phyloP scores from a whole-genome alignment of 1,284 basidiomycete genomes.

The Pholiota adiposa region DNA sequence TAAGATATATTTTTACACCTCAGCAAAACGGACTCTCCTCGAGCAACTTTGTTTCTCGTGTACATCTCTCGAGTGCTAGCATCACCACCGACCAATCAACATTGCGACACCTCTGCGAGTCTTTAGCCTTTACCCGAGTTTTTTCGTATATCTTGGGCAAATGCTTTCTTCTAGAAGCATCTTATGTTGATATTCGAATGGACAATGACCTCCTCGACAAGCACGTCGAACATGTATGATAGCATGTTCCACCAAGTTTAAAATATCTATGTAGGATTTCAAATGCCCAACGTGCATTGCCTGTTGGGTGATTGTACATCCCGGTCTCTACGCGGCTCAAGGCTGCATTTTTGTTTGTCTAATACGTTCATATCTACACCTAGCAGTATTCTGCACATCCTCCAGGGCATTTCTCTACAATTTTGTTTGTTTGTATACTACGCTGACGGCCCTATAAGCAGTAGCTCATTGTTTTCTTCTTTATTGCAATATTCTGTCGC shows the following conservation, averaged over 20 bases:
- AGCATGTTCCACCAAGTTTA: constrained; percentile 18
- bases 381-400: constrained; percentile 12
- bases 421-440: constrained; percentile 14
- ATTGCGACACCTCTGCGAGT: constrained; percentile 2
- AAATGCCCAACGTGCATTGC: constrained; percentile 11
- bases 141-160: constrained; percentile 21
- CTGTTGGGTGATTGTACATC: not conserved
- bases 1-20: constrained; percentile 17
- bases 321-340: constrained; percentile 26
- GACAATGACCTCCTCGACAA: constrained; percentile 9
- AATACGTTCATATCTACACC: constrained; percentile 14
- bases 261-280: constrained; percentile 34
- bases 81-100: not conserved
- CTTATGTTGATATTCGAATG: constrained; percentile 9
- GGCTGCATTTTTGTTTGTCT: constrained; percentile 20
- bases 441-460: constrained; percentile 6
- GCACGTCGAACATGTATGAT: constrained; percentile 5
- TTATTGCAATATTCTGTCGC: not conserved
- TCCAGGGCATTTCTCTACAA: constrained; percentile 11
- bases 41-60: constrained; percentile 7
- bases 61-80: constrained; percentile 1
- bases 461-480: constrained; percentile 4
- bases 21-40: constrained; percentile 19
- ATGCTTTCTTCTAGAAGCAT: not conserved
- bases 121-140: constrained; percentile 15